phyloP scores from a whole-genome alignment of 192 early-diverging fungal genomes.

The Radiomyces spectabilis region DNA sequence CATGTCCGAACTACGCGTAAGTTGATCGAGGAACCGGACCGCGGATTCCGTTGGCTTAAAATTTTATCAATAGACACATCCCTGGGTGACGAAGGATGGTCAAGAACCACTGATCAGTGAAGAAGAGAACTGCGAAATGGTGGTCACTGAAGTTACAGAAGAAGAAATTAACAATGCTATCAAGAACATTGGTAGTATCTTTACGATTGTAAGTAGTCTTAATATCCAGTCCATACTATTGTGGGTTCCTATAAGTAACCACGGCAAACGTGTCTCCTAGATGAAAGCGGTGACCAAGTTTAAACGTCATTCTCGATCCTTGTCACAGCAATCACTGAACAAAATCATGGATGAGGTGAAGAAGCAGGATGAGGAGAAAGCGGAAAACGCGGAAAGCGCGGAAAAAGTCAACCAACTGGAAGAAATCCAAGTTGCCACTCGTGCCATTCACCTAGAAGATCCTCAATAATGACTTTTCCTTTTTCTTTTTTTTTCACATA shows the following conservation, averaged over 20 bases:
- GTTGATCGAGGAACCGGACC: conserved; percentile 16
- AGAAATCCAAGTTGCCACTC: no score
- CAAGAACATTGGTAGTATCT: conserved; percentile 49
- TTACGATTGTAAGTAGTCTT: conserved; percentile 53
- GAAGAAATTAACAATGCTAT: conserved; percentile 77
- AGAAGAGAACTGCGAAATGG: conserved; percentile 65
- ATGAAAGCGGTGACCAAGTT: conserved; percentile 44
- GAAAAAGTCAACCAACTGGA: no score
- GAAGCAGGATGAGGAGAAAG: background rate
- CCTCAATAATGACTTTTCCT: no score
- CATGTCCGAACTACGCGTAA: conserved; percentile 60
- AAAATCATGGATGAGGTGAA: conserved; percentile 14
- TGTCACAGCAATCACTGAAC: conserved; percentile 23
- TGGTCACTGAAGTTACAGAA: conserved; percentile 78
- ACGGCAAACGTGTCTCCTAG: no score
- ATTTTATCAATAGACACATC: conserved; percentile 39
- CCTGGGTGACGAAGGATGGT: conserved; percentile 79
- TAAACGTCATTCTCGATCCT: conserved; percentile 33
- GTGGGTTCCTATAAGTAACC: background rate
- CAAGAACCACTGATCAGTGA: conserved; percentile 51
- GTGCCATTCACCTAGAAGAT: no score
- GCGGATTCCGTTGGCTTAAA: background rate
- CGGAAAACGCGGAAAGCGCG: no score
- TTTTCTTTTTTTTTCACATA: no score
- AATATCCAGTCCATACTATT: background rate